Evolutionary conservation across 2,329 filamentous ascomycete species (phyloP).

Genomic region (Paracorniculantispora psalliotae): DNA sequence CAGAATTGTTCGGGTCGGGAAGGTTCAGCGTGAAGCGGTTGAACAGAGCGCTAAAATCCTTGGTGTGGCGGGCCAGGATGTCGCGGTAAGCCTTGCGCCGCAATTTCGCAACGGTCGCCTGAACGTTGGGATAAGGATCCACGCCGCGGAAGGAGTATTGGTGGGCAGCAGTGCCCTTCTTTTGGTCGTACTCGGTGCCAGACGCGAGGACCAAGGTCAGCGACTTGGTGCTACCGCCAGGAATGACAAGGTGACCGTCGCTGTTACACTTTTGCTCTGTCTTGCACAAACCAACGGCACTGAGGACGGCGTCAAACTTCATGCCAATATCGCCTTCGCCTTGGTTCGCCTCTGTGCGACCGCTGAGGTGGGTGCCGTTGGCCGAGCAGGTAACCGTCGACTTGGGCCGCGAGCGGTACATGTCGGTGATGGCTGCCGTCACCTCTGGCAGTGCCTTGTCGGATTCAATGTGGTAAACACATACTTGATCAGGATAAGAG

Average conservation of each 20-base stretch:
- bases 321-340: constrained; percentile 14
- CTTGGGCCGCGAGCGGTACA: constrained; percentile 10
- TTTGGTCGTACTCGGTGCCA: background rate
- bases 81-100: background rate
- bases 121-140: background rate
- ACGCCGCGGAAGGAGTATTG: background rate
- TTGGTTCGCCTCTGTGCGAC: constrained; percentile 11
- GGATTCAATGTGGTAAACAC: constrained; percentile 23
- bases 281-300: background rate
- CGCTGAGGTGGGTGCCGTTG: constrained; percentile 9
- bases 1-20: constrained; percentile 39
- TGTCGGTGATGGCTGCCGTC: constrained; percentile 11
- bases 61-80: constrained; percentile 25
- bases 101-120: background rate
- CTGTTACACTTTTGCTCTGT: background rate
- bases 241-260: background rate
- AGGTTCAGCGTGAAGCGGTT: constrained; percentile 38
- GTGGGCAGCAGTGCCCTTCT: background rate
- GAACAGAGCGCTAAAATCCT: constrained; percentile 37
- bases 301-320: constrained; percentile 14
- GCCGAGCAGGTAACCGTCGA: constrained; percentile 6
- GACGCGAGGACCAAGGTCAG: background rate
- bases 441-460: constrained; percentile 12
- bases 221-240: background rate
- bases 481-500: constrained; percentile 36